A percentile compares a stretch with the other conserved stretches of the same genome.
These are phyloP conservation scores for Camellia sinensis DNA, from an alignment of 148 eudicot species.

Conservation along the genomic window DNA sequence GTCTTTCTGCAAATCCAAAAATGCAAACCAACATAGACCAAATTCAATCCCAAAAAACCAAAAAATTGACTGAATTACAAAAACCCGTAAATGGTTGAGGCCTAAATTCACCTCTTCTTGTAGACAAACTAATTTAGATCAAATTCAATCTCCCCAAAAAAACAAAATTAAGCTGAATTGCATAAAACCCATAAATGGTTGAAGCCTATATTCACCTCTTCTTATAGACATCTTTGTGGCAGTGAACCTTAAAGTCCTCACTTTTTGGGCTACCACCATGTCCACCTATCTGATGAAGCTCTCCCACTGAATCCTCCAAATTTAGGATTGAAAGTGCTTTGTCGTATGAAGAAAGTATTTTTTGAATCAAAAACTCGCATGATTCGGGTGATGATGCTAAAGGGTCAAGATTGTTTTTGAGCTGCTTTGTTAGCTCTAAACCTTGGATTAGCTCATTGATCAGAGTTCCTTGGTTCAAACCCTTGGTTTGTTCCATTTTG, in stretches of 20 bases:
- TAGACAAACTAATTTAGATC: neutral
- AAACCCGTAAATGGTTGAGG: neutral
- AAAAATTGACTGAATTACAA: neutral
- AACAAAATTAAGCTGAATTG: neutral
- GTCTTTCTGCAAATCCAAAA: conserved; percentile 44
- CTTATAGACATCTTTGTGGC: conserved; percentile 24
- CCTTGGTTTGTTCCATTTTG: conserved; percentile 27
- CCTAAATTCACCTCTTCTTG: conserved; percentile 51
- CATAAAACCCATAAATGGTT: neutral
- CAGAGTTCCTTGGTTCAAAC: conserved; percentile 25
- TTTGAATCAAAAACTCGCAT: conserved; percentile 39
- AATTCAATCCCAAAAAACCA: neutral
- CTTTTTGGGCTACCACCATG: conserved; percentile 30
- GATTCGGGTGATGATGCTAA: conserved; percentile 15
- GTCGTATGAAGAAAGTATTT: conserved; percentile 53
- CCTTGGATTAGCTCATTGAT: conserved; percentile 57
- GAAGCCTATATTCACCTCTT: conserved; percentile 42
- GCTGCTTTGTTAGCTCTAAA: conserved; percentile 46
- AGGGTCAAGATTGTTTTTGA: conserved; percentile 36
- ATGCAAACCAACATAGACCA: neutral
- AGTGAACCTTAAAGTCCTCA: conserved; percentile 24
- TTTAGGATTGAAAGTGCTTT: conserved; percentile 44
- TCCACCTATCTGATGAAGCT: neutral
- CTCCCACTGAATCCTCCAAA: conserved; percentile 2
- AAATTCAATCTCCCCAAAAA: neutral